A percentile compares a stretch with the other conserved stretches of the same genome.
These are phyloP conservation scores for Alternaria brassicae DNA, from an alignment of 2,329 filamentous ascomycete genomes.

Conservation along the genomic window DNA sequence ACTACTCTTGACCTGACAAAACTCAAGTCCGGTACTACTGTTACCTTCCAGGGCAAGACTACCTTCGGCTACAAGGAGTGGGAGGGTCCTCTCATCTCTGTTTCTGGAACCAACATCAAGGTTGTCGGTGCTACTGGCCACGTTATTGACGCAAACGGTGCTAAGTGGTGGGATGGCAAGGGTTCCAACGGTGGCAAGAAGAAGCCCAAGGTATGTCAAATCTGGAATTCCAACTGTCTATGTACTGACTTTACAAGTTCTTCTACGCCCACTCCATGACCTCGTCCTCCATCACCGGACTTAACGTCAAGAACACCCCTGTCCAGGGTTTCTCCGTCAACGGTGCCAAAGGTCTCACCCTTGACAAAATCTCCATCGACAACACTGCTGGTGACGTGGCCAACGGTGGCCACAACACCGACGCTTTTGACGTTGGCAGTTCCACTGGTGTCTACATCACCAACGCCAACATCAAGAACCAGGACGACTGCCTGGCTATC, in stretches of 20 bases:
- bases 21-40: slow-evolving; percentile 59
- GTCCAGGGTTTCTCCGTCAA: slow-evolving; percentile 62
- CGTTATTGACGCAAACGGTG: slow-evolving; percentile 64
- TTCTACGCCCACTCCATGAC: slow-evolving; percentile 64
- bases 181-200: slow-evolving; percentile 57
- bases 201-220: slow-evolving; percentile 42
- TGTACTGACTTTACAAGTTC: slow-evolving; percentile 58
- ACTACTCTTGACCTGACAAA: slow-evolving; percentile 65
- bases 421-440: slow-evolving; percentile 64
- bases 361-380: slow-evolving; percentile 63
- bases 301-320: slow-evolving; percentile 63
- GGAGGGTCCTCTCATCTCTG: slow-evolving; percentile 68
- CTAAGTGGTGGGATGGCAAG: slow-evolving; percentile 60
- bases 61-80: slow-evolving; percentile 72
- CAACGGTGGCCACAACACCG: slow-evolving; percentile 58
- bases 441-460: slow-evolving; percentile 59
- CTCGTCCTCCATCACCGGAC: slow-evolving; percentile 57
- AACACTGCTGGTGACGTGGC: slow-evolving; percentile 61
- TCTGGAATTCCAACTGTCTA: not conserved
- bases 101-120: slow-evolving; percentile 65
- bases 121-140: slow-evolving; percentile 65
- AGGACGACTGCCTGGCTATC: slow-evolving; percentile 67
- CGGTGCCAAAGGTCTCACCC: slow-evolving; percentile 52
- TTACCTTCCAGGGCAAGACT: slow-evolving; percentile 71
- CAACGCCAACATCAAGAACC: slow-evolving; percentile 62